Base-by-base conservation (phyloP, 257 asterid species). In the Fraxinus anomala region DNA sequence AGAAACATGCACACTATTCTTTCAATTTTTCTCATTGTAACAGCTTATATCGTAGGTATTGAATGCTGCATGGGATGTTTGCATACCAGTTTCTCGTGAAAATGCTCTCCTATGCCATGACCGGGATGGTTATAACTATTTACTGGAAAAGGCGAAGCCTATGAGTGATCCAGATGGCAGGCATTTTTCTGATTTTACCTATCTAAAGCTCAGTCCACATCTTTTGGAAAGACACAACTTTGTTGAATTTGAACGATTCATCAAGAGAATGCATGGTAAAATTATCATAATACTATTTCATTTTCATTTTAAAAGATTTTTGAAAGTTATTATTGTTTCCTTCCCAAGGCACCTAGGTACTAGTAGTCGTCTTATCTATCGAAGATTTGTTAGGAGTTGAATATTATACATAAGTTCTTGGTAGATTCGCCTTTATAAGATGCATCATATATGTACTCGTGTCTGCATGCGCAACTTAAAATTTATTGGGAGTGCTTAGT, bases 231-330 rank as follows among this genome's bases (percentile, higher is more conserved):
- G 89, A 80, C 98, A 79, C 73, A 87, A 87, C 82, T 88, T 93
- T 76, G 42, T 88, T 59, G 97, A 91, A 83, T 88, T 91, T 68
- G 97, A 90, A 83, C 86, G 83, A 44, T 93, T 91, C 76, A 89
- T 90, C 90, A 93, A 90, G 91, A 90, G 83, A 82, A 90, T 93
- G 97, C 98, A 91, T 49, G 98, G 98, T 93, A 84, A 83, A 83
- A 33, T 36, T 80, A 26, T 69, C 30, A 31, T 40, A 26, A 11
- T 3, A 34, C 59, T 10, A 54, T 47, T 42, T 23, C 21, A 70
- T 8, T 68, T 71, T 59, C 36, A 33, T 19, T 11, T 49, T 17
- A 47, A 33, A 44, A 31, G 9, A 3, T 8, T 63, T 42, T 34
- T 42, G 1, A 63, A 47, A 13, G 66, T 72, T 14, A 23, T 74